These are phyloP conservation scores for Hydnomerulius pinastri DNA, from an alignment of 768 basidiomycete species.

Conservation along the genomic window DNA sequence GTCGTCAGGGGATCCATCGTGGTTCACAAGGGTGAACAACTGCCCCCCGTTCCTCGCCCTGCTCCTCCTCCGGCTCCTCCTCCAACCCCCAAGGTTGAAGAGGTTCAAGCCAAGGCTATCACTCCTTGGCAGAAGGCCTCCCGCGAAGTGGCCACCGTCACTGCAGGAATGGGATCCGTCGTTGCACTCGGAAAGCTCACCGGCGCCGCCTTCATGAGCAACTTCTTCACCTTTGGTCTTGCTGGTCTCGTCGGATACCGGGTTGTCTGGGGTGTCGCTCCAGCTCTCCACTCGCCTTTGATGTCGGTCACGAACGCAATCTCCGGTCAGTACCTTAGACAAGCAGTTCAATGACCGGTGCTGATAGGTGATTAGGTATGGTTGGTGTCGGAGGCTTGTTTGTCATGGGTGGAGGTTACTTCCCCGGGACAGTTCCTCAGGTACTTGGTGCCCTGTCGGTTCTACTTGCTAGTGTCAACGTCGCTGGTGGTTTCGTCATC, in stretches of 20 bases:
- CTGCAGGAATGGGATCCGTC: conserved; percentile 72
- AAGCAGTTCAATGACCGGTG: background rate
- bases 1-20: conserved; percentile 82
- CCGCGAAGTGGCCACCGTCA: conserved; percentile 72
- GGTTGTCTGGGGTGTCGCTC: conserved; percentile 88
- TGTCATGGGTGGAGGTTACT: conserved; percentile 86
- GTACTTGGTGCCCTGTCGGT: conserved; percentile 78
- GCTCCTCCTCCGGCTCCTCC: conserved; percentile 63
- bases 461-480: conserved; percentile 85
- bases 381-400: conserved; percentile 86
- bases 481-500: conserved; percentile 86
- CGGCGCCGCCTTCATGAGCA: conserved; percentile 82
- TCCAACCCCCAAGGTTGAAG: conserved; percentile 49
- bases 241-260: conserved; percentile 86
- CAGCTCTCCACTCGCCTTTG: conserved; percentile 84
- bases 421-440: conserved; percentile 83
- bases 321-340: conserved; percentile 53
- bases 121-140: conserved; percentile 86
- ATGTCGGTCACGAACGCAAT: conserved; percentile 93
- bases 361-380: conserved; percentile 46
- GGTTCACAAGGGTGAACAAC: conserved; percentile 61
- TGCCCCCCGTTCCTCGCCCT: conserved; percentile 69
- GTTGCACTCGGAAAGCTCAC: conserved; percentile 80
- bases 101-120: conserved; percentile 52
- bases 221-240: conserved; percentile 86